These are phyloP conservation scores for Chaetomium olivaceum DNA, from an alignment of 2,329 filamentous ascomycete species.

Conservation along the genomic window DNA sequence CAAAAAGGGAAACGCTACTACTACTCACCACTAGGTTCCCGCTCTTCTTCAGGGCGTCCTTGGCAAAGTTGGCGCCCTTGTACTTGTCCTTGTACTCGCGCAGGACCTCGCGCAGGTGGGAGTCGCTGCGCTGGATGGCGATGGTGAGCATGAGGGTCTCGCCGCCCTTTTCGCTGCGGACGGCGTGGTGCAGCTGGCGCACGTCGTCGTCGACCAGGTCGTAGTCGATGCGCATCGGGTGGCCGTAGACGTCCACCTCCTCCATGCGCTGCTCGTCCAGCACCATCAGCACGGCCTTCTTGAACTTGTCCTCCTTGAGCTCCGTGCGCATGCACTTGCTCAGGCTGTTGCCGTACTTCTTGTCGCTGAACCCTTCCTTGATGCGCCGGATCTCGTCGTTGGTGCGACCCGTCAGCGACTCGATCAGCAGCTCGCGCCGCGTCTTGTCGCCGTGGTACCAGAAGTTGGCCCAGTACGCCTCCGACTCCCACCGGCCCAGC, in stretches of 20 bases:
- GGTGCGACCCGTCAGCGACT: constrained; percentile 84
- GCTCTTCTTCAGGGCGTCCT: constrained; percentile 84
- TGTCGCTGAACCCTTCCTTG: constrained; percentile 86
- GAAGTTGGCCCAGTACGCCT: constrained; percentile 97
- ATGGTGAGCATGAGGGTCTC: constrained; percentile 87
- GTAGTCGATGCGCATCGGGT: constrained; percentile 57
- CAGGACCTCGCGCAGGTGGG: constrained; percentile 78
- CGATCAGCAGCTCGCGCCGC: constrained; percentile 85
- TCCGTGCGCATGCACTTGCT: constrained; percentile 87
- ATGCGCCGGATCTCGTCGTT: constrained; percentile 87
- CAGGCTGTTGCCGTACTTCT: constrained; percentile 83
- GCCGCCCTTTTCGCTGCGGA: constrained; percentile 75
- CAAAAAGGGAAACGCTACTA: constrained; percentile 1
- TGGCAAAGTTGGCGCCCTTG: constrained; percentile 73
- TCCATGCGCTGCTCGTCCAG: constrained; percentile 84
- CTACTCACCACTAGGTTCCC: constrained; percentile 84
- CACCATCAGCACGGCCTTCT: constrained; percentile 78
- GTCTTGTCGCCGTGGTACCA: constrained; percentile 91
- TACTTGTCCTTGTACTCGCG: constrained; percentile 73
- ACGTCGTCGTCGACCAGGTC: constrained; percentile 70
- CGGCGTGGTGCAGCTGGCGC: constrained; percentile 65
- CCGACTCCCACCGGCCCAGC: constrained; percentile 85
- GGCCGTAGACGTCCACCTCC: constrained; percentile 68
- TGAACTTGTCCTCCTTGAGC: constrained; percentile 94
- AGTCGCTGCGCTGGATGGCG: constrained; percentile 76